These are phyloP conservation scores for Populus hybrid DNA, from an alignment of 441 rosid genomes.

Conservation along the genomic window DNA sequence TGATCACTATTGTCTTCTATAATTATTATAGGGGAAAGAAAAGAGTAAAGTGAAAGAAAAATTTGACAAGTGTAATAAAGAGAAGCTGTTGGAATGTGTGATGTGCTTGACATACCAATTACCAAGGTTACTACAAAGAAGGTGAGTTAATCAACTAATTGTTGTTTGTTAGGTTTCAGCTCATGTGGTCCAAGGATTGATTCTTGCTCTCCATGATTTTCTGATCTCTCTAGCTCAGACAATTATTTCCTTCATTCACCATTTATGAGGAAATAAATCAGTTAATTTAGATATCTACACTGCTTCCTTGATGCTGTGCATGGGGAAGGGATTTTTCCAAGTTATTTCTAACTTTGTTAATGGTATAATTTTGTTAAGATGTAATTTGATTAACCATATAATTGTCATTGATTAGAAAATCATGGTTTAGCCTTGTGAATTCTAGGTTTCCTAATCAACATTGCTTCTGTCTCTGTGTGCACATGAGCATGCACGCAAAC, in stretches of 20 bases:
- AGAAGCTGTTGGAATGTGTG: constrained; percentile 82
- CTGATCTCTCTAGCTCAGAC: neutral
- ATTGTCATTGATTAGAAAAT: too few relatives aligned
- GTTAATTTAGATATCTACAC: neutral
- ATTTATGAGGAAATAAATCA: neutral
- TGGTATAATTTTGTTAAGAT: too few relatives aligned
- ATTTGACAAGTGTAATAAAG: constrained; percentile 83
- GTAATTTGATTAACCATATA: too few relatives aligned
- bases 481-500: neutral
- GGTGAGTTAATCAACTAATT: constrained; percentile 31
- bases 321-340: too few relatives aligned
- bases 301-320: neutral
- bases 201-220: neutral
- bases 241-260: neutral
- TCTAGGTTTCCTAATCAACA: too few relatives aligned
- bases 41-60: constrained; percentile 77
- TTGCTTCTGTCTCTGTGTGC: neutral
- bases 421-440: too few relatives aligned
- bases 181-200: neutral
- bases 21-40: constrained; percentile 68
- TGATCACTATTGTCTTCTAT: constrained; percentile 7
- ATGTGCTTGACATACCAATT: constrained; percentile 67
- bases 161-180: neutral
- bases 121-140: constrained; percentile 66
- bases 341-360: too few relatives aligned